These are phyloP conservation scores for Magnolia kwangsiensis DNA, from an alignment of 164 flowering plant species.

Conservation along the genomic window DNA sequence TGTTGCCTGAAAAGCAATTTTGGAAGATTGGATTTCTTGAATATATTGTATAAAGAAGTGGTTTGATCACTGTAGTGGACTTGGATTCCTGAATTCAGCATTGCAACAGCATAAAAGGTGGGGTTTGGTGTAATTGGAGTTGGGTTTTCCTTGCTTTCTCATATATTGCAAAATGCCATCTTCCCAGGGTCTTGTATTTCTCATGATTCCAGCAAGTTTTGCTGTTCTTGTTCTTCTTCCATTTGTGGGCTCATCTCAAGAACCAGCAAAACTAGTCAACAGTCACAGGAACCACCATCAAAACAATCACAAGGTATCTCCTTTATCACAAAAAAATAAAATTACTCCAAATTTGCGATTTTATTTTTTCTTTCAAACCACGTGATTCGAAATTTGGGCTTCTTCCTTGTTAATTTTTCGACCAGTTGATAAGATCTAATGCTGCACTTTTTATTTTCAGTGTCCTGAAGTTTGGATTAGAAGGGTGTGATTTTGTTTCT, in stretches of 20 bases:
- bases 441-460: too few relatives aligned
- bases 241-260: constrained; percentile 23
- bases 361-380: not conserved
- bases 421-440: not conserved
- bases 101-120: not conserved
- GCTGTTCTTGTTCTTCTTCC: constrained; percentile 26
- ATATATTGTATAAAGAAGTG: not conserved
- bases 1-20: too few relatives aligned
- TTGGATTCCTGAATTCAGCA: not conserved
- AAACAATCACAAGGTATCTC: constrained; percentile 31
- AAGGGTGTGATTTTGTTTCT: not conserved
- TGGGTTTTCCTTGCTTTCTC: constrained; percentile 9
- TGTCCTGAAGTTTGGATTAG: not conserved
- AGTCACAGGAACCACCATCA: constrained; percentile 13
- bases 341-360: not conserved
- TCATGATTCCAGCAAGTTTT: constrained; percentile 17
- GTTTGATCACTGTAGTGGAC: not conserved
- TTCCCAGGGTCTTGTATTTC: constrained; percentile 15
- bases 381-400: not conserved
- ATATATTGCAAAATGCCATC: constrained; percentile 12
- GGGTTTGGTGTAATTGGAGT: not conserved
- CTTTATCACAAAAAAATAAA: not conserved
- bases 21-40: too few relatives aligned
- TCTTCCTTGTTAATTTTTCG: not conserved
- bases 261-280: constrained; percentile 2